Evolutionary conservation across 164 flowering plant genomes (phyloP), one percentile per base, ranked within the genome.

Genomic region (Dillenia suffruticosa): DNA sequence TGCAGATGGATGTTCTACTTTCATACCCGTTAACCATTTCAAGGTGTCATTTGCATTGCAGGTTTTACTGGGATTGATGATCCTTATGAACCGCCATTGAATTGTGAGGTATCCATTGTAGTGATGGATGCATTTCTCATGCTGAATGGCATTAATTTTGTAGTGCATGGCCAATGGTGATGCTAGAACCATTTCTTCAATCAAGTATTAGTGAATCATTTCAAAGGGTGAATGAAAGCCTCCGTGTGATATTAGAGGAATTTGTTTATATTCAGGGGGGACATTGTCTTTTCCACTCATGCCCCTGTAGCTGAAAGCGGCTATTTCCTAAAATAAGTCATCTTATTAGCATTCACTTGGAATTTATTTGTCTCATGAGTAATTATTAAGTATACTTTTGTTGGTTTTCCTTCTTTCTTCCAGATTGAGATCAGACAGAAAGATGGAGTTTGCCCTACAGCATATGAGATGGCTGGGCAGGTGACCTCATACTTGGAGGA

Each of bases 51-150:
- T 32, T 46, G 8, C 19, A 44, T 57, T 70, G 66, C 82, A 86
- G 89, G 92, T 57, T 86, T 86, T 74, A 86, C 92, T 24, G 92
- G 92, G 11, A 84, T 84, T n/a, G 92, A 84, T 68, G 92, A 86
- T 77, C 92, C 92, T 8, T 84, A 86, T 57, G 88, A 86, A 71
- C 76, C 85, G 50, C 92, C 92, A 59, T 56, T 82, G 68, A 75
- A 82, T 43, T 79, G 85, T 67, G 92, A 86, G 92, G 92, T 84
- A 62, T 49, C 1, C 3, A 26, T 26, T 26, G 32, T 2, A 26
- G 75, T 68, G 6, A n/a, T 49, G 14, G 16, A 22, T 58, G 46
- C 45, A 61, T 16, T 44, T 22, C 14, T 11, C 55, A 32, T 9
- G 14, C 14, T 10, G 40, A 11, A 55, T 55, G 44, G 57, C 10